Evolutionary conservation across 345 rosid species (phyloP), one percentile per base, ranked within the genome.

Genomic region (Schrenkiella parvula): DNA sequence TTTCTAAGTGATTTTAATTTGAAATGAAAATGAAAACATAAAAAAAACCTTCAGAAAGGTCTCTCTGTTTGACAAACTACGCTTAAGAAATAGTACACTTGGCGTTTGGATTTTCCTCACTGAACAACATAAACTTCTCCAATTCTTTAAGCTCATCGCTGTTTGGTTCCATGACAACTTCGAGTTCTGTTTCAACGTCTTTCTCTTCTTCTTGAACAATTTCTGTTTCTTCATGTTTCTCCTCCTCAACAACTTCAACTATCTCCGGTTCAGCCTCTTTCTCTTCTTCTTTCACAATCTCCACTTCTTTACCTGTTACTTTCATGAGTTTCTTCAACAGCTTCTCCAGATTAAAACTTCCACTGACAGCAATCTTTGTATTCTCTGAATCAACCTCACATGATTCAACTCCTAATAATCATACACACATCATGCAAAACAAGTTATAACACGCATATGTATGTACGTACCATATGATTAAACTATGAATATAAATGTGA

Each of bases 61-160:
- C 22, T 17, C 11, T 38, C 8, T 37, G 2, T 42, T 43, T 69
- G 50, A 50, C 52, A 52, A 50, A 26, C 9, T 50, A 29, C 15
- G 38, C 15, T 51, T 72, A 72, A 5, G 58, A 64, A 25, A 64
- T 44, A 13, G 22, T 72, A 73, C 97, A 87, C 18, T 22, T 53
- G 7, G 90, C 87, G 68, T 86, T 88, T 9, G 95, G 81, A 61
- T 92, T 90, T 54, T 87, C 98, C 14, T 88, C 98, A n/a, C 79
- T 85, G 23, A 90, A 87, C 72, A 80, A 64, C 86, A 72, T 37
- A 31, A 4, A 51, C 7, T 64, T 61, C 17, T 82, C 78, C 0
- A 55, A 38, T 1, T 83, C 78, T 18, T 61, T 69, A 25, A 61
- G 71, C 13, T 65, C 60, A 35, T 59, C 74, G 59, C 68, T 66